These are phyloP conservation scores for Myrica gale DNA, from an alignment of 306 rosid species.

Conservation along the genomic window DNA sequence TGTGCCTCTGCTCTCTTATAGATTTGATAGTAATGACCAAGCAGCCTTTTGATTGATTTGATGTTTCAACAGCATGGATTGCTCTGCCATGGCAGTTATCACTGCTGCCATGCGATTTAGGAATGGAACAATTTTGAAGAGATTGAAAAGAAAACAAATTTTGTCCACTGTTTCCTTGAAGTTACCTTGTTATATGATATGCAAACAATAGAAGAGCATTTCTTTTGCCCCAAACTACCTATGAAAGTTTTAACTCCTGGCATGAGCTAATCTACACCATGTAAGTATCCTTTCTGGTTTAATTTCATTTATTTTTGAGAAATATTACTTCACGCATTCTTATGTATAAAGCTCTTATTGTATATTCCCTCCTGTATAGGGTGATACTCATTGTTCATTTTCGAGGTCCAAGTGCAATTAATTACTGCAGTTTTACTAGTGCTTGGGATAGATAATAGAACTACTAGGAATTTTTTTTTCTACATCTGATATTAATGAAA, in stretches of 20 bases:
- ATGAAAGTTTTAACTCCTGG: slow-evolving; percentile 10
- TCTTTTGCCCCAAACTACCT: slow-evolving; percentile 2
- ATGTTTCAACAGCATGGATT: slow-evolving; percentile 47
- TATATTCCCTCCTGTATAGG: neutral
- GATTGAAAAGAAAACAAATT: slow-evolving; percentile 38
- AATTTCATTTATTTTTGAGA: neutral
- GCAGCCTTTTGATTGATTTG: slow-evolving; percentile 53
- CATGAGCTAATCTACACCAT: slow-evolving; percentile 26
- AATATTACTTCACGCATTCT: neutral
- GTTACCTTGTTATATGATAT: slow-evolving; percentile 23
- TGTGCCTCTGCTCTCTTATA: slow-evolving; percentile 81
- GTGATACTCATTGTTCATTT: neutral
- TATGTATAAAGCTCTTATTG: neutral
- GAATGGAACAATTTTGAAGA: slow-evolving; percentile 33
- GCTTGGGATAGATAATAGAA: neutral
- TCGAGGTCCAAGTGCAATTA: neutral
- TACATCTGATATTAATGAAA: neutral
- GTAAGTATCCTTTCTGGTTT: slow-evolving; percentile 30
- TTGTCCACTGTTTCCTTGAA: slow-evolving; percentile 30
- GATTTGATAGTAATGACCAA: slow-evolving; percentile 58
- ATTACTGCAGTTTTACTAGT: neutral
- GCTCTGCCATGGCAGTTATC: slow-evolving; percentile 41
- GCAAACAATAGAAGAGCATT: slow-evolving; percentile 14
- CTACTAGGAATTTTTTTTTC: neutral
- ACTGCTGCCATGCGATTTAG: slow-evolving; percentile 50